Evolutionary conservation across 176 grass and related monocot species (phyloP).

Genomic region (Sorghum bicolor): Sorghum_bicolor_NCBIv3 NC_012879.2:599001-599500

Average conservation of each 20-base stretch:
- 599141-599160: not conserved
- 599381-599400: too few species aligned
- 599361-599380: too few species aligned
- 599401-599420: too few species aligned
- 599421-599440: too few species aligned
- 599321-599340: not conserved
- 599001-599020: not conserved
- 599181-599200: not conserved
- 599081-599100: not conserved
- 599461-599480: too few species aligned
- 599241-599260: not conserved
- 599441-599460: too few species aligned
- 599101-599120: not conserved
- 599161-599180: not conserved
- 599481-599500: too few species aligned
- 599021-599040: not conserved
- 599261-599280: not conserved
- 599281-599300: not conserved
- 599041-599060: too few species aligned
- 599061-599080: not conserved
- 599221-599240: not conserved
- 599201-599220: not conserved
- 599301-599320: not conserved
- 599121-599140: not conserved
- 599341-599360: not conserved